A percentile compares a stretch with the other conserved stretches of the same genome.
These are phyloP conservation scores for Amphicarpaea edgeworthii DNA, from an alignment of 306 rosid species.

Conservation along the genomic window DNA sequence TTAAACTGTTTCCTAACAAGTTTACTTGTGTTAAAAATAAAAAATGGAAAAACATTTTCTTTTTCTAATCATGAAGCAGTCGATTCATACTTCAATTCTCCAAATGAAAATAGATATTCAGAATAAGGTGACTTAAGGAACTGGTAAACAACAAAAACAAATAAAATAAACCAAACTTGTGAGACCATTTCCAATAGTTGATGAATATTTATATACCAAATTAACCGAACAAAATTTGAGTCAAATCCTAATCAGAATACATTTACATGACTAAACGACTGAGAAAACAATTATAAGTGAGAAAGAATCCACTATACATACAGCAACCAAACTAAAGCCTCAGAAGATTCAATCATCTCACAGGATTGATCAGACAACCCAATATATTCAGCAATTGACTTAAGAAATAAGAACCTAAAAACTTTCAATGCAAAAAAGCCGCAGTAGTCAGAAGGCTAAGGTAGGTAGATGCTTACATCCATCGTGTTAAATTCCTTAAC, in stretches of 20 bases:
- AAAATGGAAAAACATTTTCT: no score
- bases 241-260: slow-evolving; percentile 26
- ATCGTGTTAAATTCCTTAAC: background rate
- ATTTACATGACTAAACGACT: slow-evolving; percentile 19
- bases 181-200: background rate
- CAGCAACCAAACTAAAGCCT: slow-evolving; percentile 10
- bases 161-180: background rate
- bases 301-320: slow-evolving; percentile 32
- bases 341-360: slow-evolving; percentile 20
- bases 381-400: slow-evolving; percentile 19
- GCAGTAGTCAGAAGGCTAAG: background rate
- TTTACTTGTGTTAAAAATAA: no score
- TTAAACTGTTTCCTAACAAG: no score
- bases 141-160: background rate
- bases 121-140: background rate
- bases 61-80: background rate
- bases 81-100: background rate
- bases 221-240: slow-evolving; percentile 17
- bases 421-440: background rate
- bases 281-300: slow-evolving; percentile 3
- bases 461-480: slow-evolving; percentile 14
- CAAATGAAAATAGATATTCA: background rate
- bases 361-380: slow-evolving; percentile 32
- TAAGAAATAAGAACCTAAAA: background rate
- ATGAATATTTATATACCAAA: slow-evolving; percentile 22